Evolutionary conservation across 163 green algal species (phyloP), one percentile per base, ranked within the genome.

Genomic region (Coccomyxa subellipsoidea): DNA sequence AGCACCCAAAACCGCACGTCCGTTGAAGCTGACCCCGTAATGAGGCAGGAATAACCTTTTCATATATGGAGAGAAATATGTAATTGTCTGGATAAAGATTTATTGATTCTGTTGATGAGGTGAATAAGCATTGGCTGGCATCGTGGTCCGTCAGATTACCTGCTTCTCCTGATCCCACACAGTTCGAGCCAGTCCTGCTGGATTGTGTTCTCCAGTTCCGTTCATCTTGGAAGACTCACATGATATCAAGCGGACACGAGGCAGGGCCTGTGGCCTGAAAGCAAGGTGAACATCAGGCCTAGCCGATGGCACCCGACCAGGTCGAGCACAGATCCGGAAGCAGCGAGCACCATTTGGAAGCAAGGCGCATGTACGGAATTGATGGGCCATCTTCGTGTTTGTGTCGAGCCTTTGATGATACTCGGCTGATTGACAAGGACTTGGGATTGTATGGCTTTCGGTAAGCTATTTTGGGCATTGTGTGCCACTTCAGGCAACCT

Each of bases 101-200:
- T 18, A 59, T 12, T 8, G 4, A 59, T 12, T 27, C 21, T 27
- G 23, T 1, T 35, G n/a, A 35, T 27, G 29, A 37, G n/a, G 66
- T 73, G n/a, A 73, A 73, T 34, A 35, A 34, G 66, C 66, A 34
- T 73, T n/a, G n/a, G n/a, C n/a, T n/a, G n/a, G n/a, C n/a, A n/a
- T n/a, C n/a, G 29, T 34, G 66, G 18, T 27, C 66, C 3, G 66
- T 35, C 8, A 73, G 66, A 12, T 34, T n/a, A 23, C 66, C 66
- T 37, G 66, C 66, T 73, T n/a, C 21, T 73, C 29, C 66, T 73
- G 66, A 8, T 73, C 27, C 66, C 66, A 73, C 66, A 73, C 66
- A 3, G 29, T 73, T 8, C 27, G 66, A 5, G 66, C 66, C 66
- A 73, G 18, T 34, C 66, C 66, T 73, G 66, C 21, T 1, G 47